Evolutionary conservation across 192 early-diverging fungal species (phyloP).

Genomic region (Polychytrium aggregatum): DNA sequence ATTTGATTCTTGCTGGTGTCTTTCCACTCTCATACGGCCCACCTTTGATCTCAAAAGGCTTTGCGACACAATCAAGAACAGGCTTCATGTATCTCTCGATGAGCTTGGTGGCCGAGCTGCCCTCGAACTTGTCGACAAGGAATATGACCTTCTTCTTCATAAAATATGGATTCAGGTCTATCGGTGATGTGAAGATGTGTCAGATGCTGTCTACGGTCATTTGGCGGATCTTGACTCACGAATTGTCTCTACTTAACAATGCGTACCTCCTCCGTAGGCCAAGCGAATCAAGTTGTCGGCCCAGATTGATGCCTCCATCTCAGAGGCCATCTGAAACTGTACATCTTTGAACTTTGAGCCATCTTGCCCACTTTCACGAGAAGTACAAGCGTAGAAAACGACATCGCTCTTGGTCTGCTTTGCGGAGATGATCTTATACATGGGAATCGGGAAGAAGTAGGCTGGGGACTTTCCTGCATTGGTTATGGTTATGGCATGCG

Average conservation of each 20-base stretch:
- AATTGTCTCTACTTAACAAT: too few species aligned
- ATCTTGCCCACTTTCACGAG: constrained; percentile 20
- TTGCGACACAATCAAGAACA: constrained; percentile 21
- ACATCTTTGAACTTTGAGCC: constrained; percentile 38
- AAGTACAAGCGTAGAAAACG: constrained; percentile 19
- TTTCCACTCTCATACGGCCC: not conserved
- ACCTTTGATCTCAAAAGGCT: constrained; percentile 32
- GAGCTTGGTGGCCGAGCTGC: constrained; percentile 26
- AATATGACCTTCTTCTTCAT: constrained; percentile 27
- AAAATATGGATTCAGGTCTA: too few species aligned
- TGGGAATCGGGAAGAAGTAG: constrained; percentile 28
- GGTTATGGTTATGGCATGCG: too few species aligned
- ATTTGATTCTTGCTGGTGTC: not conserved
- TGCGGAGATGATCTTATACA: constrained; percentile 23
- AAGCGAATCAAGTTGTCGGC: constrained; percentile 18
- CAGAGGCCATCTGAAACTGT: constrained; percentile 13
- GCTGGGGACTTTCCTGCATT: constrained; percentile 22
- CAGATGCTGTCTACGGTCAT: too few species aligned
- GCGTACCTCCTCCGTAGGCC: constrained; percentile 32
- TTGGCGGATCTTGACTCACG: too few species aligned
- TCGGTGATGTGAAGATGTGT: too few species aligned
- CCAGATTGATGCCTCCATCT: constrained; percentile 14
- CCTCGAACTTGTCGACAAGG: constrained; percentile 36
- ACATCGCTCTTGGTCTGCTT: constrained; percentile 12
- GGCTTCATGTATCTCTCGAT: constrained; percentile 42